These are phyloP conservation scores for Lentinula aciculospora DNA, from an alignment of 768 basidiomycete genomes.

Conservation along the genomic window DNA sequence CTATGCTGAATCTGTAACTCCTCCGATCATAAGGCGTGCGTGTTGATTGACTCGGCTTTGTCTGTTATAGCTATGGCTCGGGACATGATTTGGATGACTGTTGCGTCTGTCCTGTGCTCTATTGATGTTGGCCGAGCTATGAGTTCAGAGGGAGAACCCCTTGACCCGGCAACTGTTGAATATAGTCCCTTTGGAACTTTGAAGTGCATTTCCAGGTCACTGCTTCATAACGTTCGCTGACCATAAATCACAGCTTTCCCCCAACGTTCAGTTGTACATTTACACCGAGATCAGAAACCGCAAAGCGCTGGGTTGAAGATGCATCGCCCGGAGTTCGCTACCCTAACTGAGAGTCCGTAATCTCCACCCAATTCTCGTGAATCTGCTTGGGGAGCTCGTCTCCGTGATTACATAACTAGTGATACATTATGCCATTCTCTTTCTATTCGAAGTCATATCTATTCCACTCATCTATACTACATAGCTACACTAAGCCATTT, in stretches of 20 bases:
- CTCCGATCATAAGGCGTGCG: too few species aligned
- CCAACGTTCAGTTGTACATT: background rate
- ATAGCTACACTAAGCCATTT: too few species aligned
- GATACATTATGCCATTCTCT: too few species aligned
- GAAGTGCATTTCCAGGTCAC: background rate
- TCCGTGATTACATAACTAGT: too few species aligned
- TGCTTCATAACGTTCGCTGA: background rate
- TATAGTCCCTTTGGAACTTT: background rate
- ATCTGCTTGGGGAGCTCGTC: too few species aligned
- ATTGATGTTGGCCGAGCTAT: background rate
- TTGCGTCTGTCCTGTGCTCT: background rate
- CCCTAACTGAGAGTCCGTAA: too few species aligned
- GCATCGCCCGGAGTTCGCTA: background rate
- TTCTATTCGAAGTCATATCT: too few species aligned
- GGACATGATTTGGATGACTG: background rate
- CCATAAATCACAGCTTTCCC: background rate
- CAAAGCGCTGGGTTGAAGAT: background rate
- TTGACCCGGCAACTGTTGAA: constrained; percentile 1
- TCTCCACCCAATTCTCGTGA: too few species aligned
- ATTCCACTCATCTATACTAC: too few species aligned
- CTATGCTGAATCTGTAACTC: background rate
- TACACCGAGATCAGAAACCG: background rate
- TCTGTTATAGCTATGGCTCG: background rate
- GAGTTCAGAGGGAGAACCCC: background rate
- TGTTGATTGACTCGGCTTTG: too few species aligned